Evolutionary conservation across 2,329 filamentous ascomycete species (phyloP), one percentile per base, ranked within the genome.

Genomic region (Neofusicoccum kwambonambiense): DNA sequence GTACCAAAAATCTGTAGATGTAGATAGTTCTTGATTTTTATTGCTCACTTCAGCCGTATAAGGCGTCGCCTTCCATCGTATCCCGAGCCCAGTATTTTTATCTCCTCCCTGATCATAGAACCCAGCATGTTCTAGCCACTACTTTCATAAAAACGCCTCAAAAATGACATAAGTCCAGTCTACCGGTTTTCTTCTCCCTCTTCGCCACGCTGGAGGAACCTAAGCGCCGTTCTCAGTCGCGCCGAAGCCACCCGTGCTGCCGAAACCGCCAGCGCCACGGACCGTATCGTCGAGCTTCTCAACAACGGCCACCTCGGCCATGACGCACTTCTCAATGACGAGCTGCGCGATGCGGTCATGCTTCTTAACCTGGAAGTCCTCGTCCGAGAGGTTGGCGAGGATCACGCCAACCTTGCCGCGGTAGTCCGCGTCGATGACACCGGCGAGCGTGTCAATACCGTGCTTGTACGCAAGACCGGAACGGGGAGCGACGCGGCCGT

Each of bases 401-500:
- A 99, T 84, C 31, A 99, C 90, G 83, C 96, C 97, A 73, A 99
- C 90, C 70, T 91, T 91, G 19, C 95, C 95, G 41, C 95, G 87
- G 82, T 99, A 99, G 79, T 99, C 95, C 39, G 94, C 93, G 78
- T 99, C 95, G 72, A 99, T 98, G 69, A 99, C 95, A 63, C 95
- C 95, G 0, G 95, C 95, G 68, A 96, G 93, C 0, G 91, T 95
- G 78, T 97, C 93, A 76, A 99, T 98, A 80, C 93, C 95, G 81
- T 98, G 88, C 82, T 99, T 99, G 67, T 89, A 84, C 2, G 94
- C 94, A 41, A 97, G 89, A 54, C 93, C 93, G n/a, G 91, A 95
- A 69, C 93, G 90, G 9, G 93, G 93, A 3, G 93, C 93, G 64
- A 97, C 88, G 65, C 93, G 90, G 70, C 94, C 94, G 76, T 98